These are phyloP conservation scores for Gliomastix tumulicola DNA, from an alignment of 2,329 filamentous ascomycete species.

Conservation along the genomic window DNA sequence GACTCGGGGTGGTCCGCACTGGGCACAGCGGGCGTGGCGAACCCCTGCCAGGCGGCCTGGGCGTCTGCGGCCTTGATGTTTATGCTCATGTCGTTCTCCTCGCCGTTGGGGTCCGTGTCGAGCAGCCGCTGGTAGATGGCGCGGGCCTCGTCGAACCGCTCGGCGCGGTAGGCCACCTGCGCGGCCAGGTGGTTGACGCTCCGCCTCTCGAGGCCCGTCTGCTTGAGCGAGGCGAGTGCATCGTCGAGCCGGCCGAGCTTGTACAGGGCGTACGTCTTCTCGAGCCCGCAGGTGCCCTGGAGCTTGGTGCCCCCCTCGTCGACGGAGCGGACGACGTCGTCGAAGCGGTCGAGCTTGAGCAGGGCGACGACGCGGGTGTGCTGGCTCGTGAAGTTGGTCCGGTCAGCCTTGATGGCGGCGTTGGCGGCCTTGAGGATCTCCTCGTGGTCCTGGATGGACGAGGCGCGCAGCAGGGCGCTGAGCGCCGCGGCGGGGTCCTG, in stretches of 20 bases:
- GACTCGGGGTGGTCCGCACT: slow-evolving; percentile 52
- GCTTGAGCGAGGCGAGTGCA: slow-evolving; percentile 42
- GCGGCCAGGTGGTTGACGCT: slow-evolving; percentile 48
- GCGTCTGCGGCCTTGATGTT: slow-evolving; percentile 67
- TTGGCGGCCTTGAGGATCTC: slow-evolving; percentile 62
- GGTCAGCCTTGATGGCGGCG: slow-evolving; percentile 54
- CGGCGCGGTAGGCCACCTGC: slow-evolving; percentile 67
- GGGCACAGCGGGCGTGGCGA: slow-evolving; percentile 31
- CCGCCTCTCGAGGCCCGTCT: slow-evolving; percentile 20
- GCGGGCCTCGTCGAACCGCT: slow-evolving; percentile 63
- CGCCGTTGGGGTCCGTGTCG: slow-evolving; percentile 40
- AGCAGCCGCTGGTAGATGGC: slow-evolving; percentile 56
- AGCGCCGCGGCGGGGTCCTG: slow-evolving; percentile 42
- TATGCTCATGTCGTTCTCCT: slow-evolving; percentile 69
- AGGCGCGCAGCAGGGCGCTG: slow-evolving; percentile 44
- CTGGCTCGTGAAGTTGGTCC: slow-evolving; percentile 51
- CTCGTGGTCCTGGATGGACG: slow-evolving; percentile 63
- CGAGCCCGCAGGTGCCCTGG: slow-evolving; percentile 54
- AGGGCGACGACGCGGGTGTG: slow-evolving; percentile 68
- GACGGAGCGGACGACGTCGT: slow-evolving; percentile 66
- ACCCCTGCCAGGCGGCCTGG: slow-evolving; percentile 64
- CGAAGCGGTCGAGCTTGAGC: slow-evolving; percentile 75
- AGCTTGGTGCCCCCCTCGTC: slow-evolving; percentile 55
- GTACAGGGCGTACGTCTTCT: slow-evolving; percentile 78
- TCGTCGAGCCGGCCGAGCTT: slow-evolving; percentile 65